phyloP scores from a whole-genome alignment of 1,284 basidiomycete genomes.

The Retiboletus fuscus region DNA sequence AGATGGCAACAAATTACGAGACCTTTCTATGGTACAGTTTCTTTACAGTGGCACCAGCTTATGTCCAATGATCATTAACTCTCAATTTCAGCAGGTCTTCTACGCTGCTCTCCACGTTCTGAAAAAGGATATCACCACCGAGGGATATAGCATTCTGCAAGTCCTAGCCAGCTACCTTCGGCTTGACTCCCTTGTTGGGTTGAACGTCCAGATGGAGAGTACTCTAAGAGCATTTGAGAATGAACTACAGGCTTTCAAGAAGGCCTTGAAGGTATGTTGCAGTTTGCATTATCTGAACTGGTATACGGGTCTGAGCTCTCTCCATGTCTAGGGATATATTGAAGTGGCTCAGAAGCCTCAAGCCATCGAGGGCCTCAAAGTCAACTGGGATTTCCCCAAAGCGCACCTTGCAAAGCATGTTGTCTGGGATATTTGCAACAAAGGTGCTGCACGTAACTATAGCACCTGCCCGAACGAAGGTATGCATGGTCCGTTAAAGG shows the following conservation, averaged over 20 bases:
- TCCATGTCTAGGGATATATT: constrained; percentile 31
- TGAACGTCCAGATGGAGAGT: constrained; percentile 18
- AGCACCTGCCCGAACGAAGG: constrained; percentile 52
- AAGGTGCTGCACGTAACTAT: constrained; percentile 49
- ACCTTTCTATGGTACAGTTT: no score
- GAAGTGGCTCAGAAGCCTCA: background rate
- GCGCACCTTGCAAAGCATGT: constrained; percentile 48
- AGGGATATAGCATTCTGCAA: background rate
- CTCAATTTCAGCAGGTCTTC: no score
- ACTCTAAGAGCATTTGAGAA: background rate
- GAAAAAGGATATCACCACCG: background rate
- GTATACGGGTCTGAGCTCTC: background rate
- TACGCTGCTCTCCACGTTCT: background rate
- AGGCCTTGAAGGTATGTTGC: background rate
- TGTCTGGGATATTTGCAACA: constrained; percentile 48
- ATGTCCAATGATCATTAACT: no score
- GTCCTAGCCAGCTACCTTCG: constrained; percentile 9
- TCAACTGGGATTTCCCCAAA: constrained; percentile 53
- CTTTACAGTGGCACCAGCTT: no score
- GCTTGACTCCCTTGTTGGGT: background rate
- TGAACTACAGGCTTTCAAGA: constrained; percentile 4
- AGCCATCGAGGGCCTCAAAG: background rate
- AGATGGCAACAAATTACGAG: no score
- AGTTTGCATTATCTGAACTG: background rate
- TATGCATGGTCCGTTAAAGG: constrained; percentile 47